phyloP scores from a whole-genome alignment of 2,329 filamentous ascomycete species.

The Teratosphaeria pseudoeucalypti region DNA sequence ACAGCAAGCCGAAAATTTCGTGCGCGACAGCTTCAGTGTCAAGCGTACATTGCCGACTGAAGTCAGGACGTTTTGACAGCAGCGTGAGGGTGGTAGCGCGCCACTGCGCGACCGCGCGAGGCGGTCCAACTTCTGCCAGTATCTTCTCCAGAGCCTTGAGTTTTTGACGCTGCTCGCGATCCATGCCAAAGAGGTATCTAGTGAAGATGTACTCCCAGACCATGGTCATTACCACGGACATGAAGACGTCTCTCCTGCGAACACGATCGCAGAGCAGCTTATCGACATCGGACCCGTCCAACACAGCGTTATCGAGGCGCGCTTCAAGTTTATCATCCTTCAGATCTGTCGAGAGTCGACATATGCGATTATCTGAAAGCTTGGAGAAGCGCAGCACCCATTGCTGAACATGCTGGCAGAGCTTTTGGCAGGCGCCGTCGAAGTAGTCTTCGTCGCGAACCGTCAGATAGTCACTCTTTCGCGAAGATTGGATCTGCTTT shows the following conservation, averaged over 20 bases:
- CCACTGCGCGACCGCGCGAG: constrained; percentile 89
- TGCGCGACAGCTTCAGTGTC: constrained; percentile 95
- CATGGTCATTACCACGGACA: constrained; percentile 99
- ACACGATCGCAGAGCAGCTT: constrained; percentile 79
- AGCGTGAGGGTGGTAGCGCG: constrained; percentile 89
- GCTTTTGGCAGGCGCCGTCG: constrained; percentile 81
- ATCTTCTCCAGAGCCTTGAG: constrained; percentile 92
- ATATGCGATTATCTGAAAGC: constrained; percentile 85
- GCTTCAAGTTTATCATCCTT: constrained; percentile 89
- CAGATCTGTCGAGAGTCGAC: constrained; percentile 72
- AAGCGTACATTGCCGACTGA: constrained; percentile 68
- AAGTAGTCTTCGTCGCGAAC: constrained; percentile 90
- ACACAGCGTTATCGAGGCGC: constrained; percentile 82
- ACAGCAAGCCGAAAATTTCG: constrained; percentile 76
- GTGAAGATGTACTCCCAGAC: constrained; percentile 99
- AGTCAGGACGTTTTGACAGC: constrained; percentile 68
- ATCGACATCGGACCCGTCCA: constrained; percentile 91
- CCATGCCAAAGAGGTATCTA: constrained; percentile 96
- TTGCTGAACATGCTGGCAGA: constrained; percentile 92
- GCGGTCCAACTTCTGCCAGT: constrained; percentile 75
- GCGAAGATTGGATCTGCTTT: constrained; percentile 47
- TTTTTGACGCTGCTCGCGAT: constrained; percentile 93
- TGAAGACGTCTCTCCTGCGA: constrained; percentile 84
- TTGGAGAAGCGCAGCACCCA: constrained; percentile 98
- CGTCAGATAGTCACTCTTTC: constrained; percentile 61